Percentiles rank a stretch among this genome's conserved stretches.
Conservation (phyloP, 768 basidiomycete genomes). For the Mycena venus region DNA sequence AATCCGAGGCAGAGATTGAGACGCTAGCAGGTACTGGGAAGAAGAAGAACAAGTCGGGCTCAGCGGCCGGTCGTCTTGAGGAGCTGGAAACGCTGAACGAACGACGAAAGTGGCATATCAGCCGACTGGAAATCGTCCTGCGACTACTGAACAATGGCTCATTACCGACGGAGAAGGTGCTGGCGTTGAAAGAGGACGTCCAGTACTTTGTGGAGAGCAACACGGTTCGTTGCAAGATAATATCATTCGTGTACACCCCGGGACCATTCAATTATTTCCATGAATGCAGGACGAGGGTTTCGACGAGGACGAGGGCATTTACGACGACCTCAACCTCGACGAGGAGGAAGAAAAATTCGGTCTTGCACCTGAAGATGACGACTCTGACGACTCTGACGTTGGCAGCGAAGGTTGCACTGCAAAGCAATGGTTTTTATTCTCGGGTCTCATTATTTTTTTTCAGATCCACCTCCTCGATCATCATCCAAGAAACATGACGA, state of each 20-base stretch:
- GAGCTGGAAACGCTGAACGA: slow-evolving; percentile 93
- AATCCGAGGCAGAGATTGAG: slow-evolving; percentile 96
- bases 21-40: slow-evolving; percentile 83
- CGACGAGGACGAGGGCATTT: slow-evolving; percentile 97
- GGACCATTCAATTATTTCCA: slow-evolving; percentile 36
- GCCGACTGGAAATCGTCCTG: slow-evolving; percentile 91
- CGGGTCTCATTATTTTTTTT: not conserved
- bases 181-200: slow-evolving; percentile 92
- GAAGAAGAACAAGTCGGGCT: slow-evolving; percentile 84
- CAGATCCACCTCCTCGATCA: slow-evolving; percentile 76
- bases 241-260: not conserved
- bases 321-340: slow-evolving; percentile 97
- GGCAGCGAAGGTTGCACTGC: slow-evolving; percentile 73
- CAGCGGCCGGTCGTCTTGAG: slow-evolving; percentile 78
- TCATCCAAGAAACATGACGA: slow-evolving; percentile 85
- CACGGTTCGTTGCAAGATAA: slow-evolving; percentile 70
- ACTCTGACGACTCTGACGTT: slow-evolving; percentile 83
- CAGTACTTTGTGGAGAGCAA: slow-evolving; percentile 97
- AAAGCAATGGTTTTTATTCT: not conserved
- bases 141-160: slow-evolving; percentile 95
- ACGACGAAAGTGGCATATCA: slow-evolving; percentile 95
- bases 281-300: slow-evolving; percentile 90
- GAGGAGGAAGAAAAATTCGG: slow-evolving; percentile 97
- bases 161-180: slow-evolving; percentile 83
- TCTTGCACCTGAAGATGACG: slow-evolving; percentile 79